A percentile compares a stretch with the other conserved stretches of the same genome.
Evolutionary conservation across 345 rosid species (phyloP).

Genomic region (Eucalyptus urophylla): DNA sequence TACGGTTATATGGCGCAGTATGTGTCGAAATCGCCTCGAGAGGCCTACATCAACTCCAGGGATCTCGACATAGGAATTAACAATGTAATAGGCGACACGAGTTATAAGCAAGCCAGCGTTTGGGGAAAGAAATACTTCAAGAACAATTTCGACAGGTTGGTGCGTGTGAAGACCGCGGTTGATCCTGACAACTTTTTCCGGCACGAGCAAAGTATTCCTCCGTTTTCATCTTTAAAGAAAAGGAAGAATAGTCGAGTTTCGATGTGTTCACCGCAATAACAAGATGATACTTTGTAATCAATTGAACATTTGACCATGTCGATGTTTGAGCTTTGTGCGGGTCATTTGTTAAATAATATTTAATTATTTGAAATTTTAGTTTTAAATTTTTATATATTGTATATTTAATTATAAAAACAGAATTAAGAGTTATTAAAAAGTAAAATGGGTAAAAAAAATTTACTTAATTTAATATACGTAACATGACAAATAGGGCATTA

Average conservation of each 20-base stretch:
- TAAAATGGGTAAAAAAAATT: background rate
- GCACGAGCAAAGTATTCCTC: background rate
- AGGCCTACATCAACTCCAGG: background rate
- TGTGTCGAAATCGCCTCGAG: background rate
- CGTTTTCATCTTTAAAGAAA: background rate
- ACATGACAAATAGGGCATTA: background rate
- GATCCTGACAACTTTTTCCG: slow-evolving; percentile 19
- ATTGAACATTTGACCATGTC: background rate
- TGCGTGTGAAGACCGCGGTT: slow-evolving; percentile 9
- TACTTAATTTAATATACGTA: background rate
- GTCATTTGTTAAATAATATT: background rate
- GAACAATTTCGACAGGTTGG: slow-evolving; percentile 17
- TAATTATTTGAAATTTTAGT: background rate
- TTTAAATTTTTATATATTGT: background rate
- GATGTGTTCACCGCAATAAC: background rate
- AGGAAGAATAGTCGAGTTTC: background rate
- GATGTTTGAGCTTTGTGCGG: background rate
- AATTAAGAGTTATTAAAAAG: background rate
- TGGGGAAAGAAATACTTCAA: slow-evolving; percentile 9
- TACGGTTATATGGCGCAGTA: background rate
- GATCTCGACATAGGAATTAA: background rate
- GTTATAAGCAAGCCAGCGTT: slow-evolving; percentile 13
- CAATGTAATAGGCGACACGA: background rate
- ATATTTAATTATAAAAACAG: background rate
- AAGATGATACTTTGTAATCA: background rate